Base-by-base conservation (phyloP, 129 eudicot species). In the Smallanthus sonchifolius region DNA sequence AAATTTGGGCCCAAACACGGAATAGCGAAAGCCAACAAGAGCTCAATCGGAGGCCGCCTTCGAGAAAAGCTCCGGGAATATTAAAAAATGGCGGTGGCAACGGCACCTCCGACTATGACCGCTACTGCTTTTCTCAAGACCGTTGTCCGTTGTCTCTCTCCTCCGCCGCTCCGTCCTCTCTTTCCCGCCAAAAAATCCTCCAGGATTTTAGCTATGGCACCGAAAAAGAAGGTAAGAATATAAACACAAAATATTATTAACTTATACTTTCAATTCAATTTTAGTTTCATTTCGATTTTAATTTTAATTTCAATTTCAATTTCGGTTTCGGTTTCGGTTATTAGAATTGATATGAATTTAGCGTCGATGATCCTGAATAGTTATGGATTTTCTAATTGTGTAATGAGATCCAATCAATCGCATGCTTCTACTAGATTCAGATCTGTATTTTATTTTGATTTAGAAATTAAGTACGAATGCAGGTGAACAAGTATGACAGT, bases 401-500 rank as follows among this genome's bases (percentile, higher is more conserved):
- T 32, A 16, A 17, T 13, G 10, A 13, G 43, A 56, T 78, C 35
- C 64, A 45, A 24, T 43, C 20, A 24, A 24, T 24, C 30, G 48
- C 67, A 34, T 37, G 38, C 66, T 20, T 76, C 4, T 10, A 48
- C 2, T 20, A 28, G 60, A 49, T 59, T 36, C 51, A 19, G 13
- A 7, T 59, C 10, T 35, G 2, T 37, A 36, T 68, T 14, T 5
- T 34, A 1, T 35, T 35, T 39, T 47, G 74, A 42, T 54, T 56
- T 64, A 63, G 56, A 15, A 51, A 16, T 66, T 14, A 37, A 19
- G 15, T 4, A 44, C 44, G 13, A 43, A 35, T 74, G 78, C 83
- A 94, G 98, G 97, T 94, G 80, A 88, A 90, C 86, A 94, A 94
- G 73, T 94, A 84, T 56, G 98, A 94, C 36, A 28, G 69, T 0